Evolutionary conservation across 2,329 filamentous ascomycete species (phyloP).

Genomic region (Phaeosphaeriaceae sp.): DNA sequence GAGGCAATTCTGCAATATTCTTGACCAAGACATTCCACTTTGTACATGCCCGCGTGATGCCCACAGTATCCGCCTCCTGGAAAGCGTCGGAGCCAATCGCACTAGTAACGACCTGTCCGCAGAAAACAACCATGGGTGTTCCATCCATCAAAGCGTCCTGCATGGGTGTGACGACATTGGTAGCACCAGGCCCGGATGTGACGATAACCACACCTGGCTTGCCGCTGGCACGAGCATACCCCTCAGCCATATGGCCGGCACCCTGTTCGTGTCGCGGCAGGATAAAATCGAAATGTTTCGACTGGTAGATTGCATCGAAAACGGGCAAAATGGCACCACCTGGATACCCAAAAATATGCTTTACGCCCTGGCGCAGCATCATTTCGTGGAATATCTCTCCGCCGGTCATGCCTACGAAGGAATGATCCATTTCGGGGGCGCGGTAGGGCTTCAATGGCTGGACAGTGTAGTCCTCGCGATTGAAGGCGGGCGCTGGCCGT

Average conservation of each 20-base stretch:
- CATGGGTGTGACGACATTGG: conserved; percentile 95
- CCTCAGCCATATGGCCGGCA: conserved; percentile 97
- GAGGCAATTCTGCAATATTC: conserved; percentile 88
- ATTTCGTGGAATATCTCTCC: conserved; percentile 99
- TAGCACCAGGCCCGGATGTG: conserved; percentile 94
- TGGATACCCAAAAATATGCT: conserved; percentile 88
- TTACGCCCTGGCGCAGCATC: conserved; percentile 92
- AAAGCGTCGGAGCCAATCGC: conserved; percentile 96
- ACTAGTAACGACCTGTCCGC: conserved; percentile 86
- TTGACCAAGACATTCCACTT: conserved; percentile 99
- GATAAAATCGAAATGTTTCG: conserved; percentile 93
- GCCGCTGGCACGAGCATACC: conserved; percentile 91
- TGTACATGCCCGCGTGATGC: conserved; percentile 92
- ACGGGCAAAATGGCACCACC: conserved; percentile 96
- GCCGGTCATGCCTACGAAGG: conserved; percentile 90
- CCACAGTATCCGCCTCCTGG: conserved; percentile 93
- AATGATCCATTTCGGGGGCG: conserved; percentile 60
- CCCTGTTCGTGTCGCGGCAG: conserved; percentile 96
- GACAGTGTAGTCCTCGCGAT: conserved; percentile 54
- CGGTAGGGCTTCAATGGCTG: conserved; percentile 56
- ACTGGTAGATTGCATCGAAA: conserved; percentile 99
- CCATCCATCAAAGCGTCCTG: conserved; percentile 95
- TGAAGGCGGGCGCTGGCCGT: conserved; percentile 58
- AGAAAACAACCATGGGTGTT: conserved; percentile 94
- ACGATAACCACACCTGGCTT: conserved; percentile 96